Evolutionary conservation across 164 flowering plant species (phyloP), one percentile per base, ranked within the genome.

Genomic region (Houttuynia cordata): DNA sequence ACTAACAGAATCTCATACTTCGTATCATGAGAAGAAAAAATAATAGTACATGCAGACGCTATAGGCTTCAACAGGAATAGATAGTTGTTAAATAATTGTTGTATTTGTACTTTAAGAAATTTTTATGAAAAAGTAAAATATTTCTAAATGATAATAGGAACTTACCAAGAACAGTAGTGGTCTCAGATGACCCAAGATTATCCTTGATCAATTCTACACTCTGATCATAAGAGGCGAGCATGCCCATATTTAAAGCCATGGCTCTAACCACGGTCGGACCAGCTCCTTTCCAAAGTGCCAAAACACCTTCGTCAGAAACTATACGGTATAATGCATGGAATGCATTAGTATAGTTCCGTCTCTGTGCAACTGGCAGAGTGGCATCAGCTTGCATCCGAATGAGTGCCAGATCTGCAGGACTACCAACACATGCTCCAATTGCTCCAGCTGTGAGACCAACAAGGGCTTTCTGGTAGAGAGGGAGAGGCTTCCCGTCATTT

Each of bases 341-440:
- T 13, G 96, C 98, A 76, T 87, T 87, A 55, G 75, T 84, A 76
- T 93, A 93, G 56, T 93, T 70, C 10, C 97, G 75, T 17, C 98
- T 76, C 69, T 89, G 98, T 45, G 97, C 87, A 57, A 49, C 64
- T 59, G 97, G 90, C 65, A 93, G 70, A 40, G 97, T 87, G 53
- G 96, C 96, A 82, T 93, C 97, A 53, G 97, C 98, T 73, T 90
- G 98, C 98, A 93, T 93, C 23, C 98, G 90, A 47, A 90, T 88
- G 62, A 90, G 91, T 7, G 97, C 96, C 58, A 92, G 72, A 79
- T 93, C 98, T 52, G 98, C 96, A 18, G 98, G 98, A 68, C 92
- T 93, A 3, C 98, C 94, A 68, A 93, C 83, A 71, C 67, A 58
- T 24, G 97, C 97, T 66, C 98, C 98, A 69, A 93, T 84, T 30